Base-by-base conservation (phyloP, 495 filamentous ascomycete species). In the Sabuloglossum arenarium region DNA sequence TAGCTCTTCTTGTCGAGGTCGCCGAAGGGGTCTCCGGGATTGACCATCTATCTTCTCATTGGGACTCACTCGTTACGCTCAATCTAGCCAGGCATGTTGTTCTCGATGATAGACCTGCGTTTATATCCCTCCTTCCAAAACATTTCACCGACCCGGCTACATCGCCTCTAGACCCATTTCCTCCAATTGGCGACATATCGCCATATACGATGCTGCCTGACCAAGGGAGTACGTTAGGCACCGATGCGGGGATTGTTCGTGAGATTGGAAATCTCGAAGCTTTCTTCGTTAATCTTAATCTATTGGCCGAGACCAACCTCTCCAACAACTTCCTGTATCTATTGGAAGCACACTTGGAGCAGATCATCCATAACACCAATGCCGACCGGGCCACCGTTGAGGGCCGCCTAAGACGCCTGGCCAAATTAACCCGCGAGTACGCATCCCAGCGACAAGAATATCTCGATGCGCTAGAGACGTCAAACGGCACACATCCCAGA, bases 1-100 rank as follows among this genome's bases (percentile, higher is more conserved):
- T 76, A 0, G 70, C 76, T 28, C 67, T 96, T 4, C 73, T 98
- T 1, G 74, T 82, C 27, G 81, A 88, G 60, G 77, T 85, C 19
- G 86, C 81, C 29, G 72, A 47, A 23, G 6, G n/a, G 6, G 45
- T 47, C 45, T 23, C 45, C 45, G 19, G 11, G 11, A 37, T 37
- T 6, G 12, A 14, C 12, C 2, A 24, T 47, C 45, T 46, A 47
- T 23, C 45, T 10, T n/a, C 45, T 8, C 10, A 24, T n/a, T 47
- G 45, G 45, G 45, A 47, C 24, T 47, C 45, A 6, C 24, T 8
- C 45, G n/a, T 47, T 1, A 47, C 45, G 45, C 2, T 47, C 45
- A 47, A 12, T n/a, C 45, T 19, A 47, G 45, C 45, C 19, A 9
- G 45, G 8, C 45, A 47, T n/a, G 45, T 47, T 23, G 6, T 47